Evolutionary conservation across 2,329 filamentous ascomycete genomes (phyloP), one percentile per base, ranked within the genome.

Genomic region (Fusarium chuoi): DNA sequence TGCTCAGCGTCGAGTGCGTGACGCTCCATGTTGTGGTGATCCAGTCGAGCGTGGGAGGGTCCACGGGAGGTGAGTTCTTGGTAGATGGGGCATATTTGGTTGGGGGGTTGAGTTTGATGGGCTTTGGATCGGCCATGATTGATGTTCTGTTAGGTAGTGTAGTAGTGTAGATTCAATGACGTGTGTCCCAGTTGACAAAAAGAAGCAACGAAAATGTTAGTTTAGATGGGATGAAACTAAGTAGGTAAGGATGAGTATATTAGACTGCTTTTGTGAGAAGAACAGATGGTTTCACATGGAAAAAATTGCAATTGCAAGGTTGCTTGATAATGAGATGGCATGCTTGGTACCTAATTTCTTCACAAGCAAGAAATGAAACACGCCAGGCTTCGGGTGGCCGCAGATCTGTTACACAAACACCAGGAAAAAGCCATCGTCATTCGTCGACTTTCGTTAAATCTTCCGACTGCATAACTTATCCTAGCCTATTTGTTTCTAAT

Each of bases 1-100:
- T 95, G 71, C 89, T 84, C 17, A 95, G 89, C 10, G 92, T 94
- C 9, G 91, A 93, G 83, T 94, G 92, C 17, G 92, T 93, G 64
- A 95, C 92, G 76, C 88, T 84, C 93, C 93, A 95, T 67, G 89
- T 93, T 68, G 91, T 86, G 59, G 86, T 82, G 51, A 94, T 88
- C 87, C 89, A 93, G 65, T 87, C 82, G 33, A 90, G 81, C 6
- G 66, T 70, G 6, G 88, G 79, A 9, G 91, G 90, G 3, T 84
- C 73, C 20, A 81, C 84, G 54, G 80, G 39, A 44, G 79, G 68
- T 30, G 78, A 70, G 44, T 73, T 36, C 65, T 76, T 56, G 60
- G 81, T 54, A 20, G 68, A 62, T n/a, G 71, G 57, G n/a, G 75
- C 68, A 77, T 89, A 89, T 76, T 87, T 88, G 59, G 87, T 87